Conservation (phyloP, 768 basidiomycete genomes). For the Agrocybe pediades region DNA sequence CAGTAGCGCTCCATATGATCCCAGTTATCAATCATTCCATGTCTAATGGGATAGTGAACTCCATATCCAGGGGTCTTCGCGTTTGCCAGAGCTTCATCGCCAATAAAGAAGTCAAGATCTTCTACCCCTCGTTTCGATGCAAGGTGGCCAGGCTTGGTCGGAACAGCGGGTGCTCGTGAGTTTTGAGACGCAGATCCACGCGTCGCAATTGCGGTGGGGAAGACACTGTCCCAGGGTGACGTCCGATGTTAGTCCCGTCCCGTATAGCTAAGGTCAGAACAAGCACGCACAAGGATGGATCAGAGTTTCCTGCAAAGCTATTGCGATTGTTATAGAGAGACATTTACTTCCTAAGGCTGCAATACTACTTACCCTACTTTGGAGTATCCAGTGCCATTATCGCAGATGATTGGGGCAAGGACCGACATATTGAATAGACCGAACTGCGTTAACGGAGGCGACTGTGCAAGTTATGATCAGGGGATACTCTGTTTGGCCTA, state of each 20-base stretch:
- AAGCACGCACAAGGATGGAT: constrained; percentile 88
- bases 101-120: constrained; percentile 99
- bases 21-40: constrained; percentile 98
- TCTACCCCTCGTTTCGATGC: constrained; percentile 97
- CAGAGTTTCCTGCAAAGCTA: constrained; percentile 98
- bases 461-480: constrained; percentile 7
- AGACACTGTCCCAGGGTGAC: constrained; percentile 59
- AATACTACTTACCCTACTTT: constrained; percentile 82
- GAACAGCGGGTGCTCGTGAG: constrained; percentile 75
- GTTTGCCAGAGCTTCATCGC: constrained; percentile 96
- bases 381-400: constrained; percentile 97
- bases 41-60: constrained; percentile 94
- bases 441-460: constrained; percentile 11
- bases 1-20: constrained; percentile 99
- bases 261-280: constrained; percentile 1
- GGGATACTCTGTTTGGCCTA: constrained; percentile 19
- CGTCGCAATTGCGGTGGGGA: constrained; percentile 96
- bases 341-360: not conserved
- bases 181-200: constrained; percentile 67
- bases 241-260: constrained; percentile 6
- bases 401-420: constrained; percentile 93
- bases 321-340: constrained; percentile 8
- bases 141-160: constrained; percentile 85
- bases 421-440: constrained; percentile 60
- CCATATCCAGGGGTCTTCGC: constrained; percentile 93